These are phyloP conservation scores for Xanthoparmelia taractica DNA, from an alignment of 495 filamentous ascomycete genomes.

Conservation along the genomic window DNA sequence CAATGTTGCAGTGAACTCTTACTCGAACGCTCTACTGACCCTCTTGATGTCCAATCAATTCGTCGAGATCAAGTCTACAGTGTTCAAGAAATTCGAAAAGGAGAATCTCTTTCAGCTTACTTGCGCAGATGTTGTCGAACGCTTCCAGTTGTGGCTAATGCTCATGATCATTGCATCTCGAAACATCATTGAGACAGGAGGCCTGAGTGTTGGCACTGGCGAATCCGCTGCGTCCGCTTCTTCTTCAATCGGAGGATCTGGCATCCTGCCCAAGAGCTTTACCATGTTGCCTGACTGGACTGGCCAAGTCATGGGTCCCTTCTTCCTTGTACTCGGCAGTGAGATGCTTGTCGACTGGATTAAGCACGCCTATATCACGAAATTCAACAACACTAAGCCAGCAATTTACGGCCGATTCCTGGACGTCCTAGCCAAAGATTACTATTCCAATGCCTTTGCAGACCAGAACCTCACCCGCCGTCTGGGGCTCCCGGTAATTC, in stretches of 20 bases:
- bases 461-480: constrained; percentile 84
- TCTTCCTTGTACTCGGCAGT: constrained; percentile 84
- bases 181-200: constrained; percentile 90
- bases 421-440: constrained; percentile 91
- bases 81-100: constrained; percentile 75
- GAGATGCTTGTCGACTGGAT: constrained; percentile 98
- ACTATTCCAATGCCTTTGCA: constrained; percentile 91
- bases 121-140: constrained; percentile 92
- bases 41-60: constrained; percentile 93
- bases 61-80: constrained; percentile 93
- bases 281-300: constrained; percentile 82
- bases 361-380: constrained; percentile 95
- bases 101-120: constrained; percentile 95
- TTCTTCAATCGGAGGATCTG: constrained; percentile 44
- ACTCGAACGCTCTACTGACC: constrained; percentile 90
- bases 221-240: constrained; percentile 41
- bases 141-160: constrained; percentile 97
- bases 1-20: constrained; percentile 97
- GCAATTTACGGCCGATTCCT: constrained; percentile 81
- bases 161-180: constrained; percentile 89
- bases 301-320: constrained; percentile 82
- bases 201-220: constrained; percentile 39
- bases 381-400: constrained; percentile 95
- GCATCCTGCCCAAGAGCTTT: constrained; percentile 76
- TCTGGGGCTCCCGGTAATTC: constrained; percentile 85